These are phyloP conservation scores for Emergomyces pasteurianus DNA, from an alignment of 2,329 filamentous ascomycete species.

Conservation along the genomic window DNA sequence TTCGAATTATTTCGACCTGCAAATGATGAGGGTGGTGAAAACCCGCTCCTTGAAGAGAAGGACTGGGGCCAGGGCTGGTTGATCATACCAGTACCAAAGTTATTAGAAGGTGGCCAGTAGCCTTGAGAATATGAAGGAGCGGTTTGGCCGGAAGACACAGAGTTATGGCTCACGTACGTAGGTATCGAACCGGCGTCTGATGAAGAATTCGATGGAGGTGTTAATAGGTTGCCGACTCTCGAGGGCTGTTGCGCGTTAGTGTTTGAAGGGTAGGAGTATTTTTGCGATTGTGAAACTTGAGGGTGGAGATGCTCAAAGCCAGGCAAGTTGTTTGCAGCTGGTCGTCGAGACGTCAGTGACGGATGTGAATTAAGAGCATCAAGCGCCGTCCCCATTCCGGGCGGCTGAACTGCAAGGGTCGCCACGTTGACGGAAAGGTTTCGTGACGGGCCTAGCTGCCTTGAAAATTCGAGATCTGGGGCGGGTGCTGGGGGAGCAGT, in stretches of 20 bases:
- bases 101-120: slow-evolving; percentile 50
- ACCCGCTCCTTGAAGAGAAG: slow-evolving; percentile 40
- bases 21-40: slow-evolving; percentile 41
- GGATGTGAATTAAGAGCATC: slow-evolving; percentile 49
- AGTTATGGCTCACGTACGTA: slow-evolving; percentile 27
- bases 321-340: slow-evolving; percentile 56
- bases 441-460: slow-evolving; percentile 31
- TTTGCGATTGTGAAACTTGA: slow-evolving; percentile 39
- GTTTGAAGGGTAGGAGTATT: slow-evolving; percentile 35
- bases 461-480: slow-evolving; percentile 26
- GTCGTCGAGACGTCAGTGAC: slow-evolving; percentile 59
- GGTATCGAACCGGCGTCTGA: slow-evolving; percentile 38
- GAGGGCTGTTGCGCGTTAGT: slow-evolving; percentile 34
- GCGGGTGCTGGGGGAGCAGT: slow-evolving; percentile 30
- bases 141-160: slow-evolving; percentile 17
- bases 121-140: slow-evolving; percentile 38
- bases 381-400: slow-evolving; percentile 51
- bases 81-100: slow-evolving; percentile 36
- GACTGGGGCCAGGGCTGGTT: slow-evolving; percentile 36
- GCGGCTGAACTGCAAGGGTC: slow-evolving; percentile 47
- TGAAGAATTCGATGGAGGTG: slow-evolving; percentile 48
- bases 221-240: slow-evolving; percentile 51
- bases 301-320: slow-evolving; percentile 58
- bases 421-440: slow-evolving; percentile 47
- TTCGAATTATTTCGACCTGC: slow-evolving; percentile 41